These are phyloP conservation scores for Gossypium longicalyx DNA, from an alignment of 345 rosid species.

Conservation along the genomic window DNA sequence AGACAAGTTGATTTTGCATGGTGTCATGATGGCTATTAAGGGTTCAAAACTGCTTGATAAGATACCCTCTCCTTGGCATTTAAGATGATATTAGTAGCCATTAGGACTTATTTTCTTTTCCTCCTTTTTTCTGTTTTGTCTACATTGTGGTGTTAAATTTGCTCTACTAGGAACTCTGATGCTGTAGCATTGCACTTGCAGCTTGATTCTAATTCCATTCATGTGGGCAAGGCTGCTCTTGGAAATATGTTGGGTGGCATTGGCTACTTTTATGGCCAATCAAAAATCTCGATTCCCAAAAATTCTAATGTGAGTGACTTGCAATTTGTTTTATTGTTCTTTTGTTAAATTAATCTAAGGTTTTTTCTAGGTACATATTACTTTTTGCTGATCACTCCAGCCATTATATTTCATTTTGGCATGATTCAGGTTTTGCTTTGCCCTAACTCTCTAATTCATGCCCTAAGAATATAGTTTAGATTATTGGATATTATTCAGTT, in stretches of 20 bases:
- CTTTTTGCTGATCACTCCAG: not conserved
- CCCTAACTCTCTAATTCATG: conserved; percentile 1
- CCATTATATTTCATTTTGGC: not conserved
- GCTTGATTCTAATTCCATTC: conserved; percentile 55
- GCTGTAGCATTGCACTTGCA: conserved; percentile 28
- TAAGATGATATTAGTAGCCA: not conserved
- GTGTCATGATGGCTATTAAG: not conserved
- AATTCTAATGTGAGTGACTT: conserved; percentile 49
- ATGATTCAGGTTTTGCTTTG: not conserved
- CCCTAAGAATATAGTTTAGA: not conserved
- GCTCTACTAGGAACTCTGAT: conserved; percentile 6
- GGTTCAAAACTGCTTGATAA: not conserved
- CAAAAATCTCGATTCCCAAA: conserved; percentile 56
- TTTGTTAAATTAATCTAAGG: not conserved
- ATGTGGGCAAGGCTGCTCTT: conserved; percentile 75
- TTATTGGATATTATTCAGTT: not conserved
- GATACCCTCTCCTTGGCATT: conserved; percentile 4
- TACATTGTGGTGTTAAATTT: conserved; percentile 2
- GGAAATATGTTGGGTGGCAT: conserved; percentile 92
- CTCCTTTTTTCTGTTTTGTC: not conserved
- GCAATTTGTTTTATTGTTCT: conserved; percentile 1
- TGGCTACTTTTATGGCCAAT: conserved; percentile 93
- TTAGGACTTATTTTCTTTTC: conserved; percentile 2
- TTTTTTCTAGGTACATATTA: not conserved
- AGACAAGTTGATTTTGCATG: not conserved